Conservation (phyloP, 257 asterid genomes). For the Buddleja alternifolia region DNA sequence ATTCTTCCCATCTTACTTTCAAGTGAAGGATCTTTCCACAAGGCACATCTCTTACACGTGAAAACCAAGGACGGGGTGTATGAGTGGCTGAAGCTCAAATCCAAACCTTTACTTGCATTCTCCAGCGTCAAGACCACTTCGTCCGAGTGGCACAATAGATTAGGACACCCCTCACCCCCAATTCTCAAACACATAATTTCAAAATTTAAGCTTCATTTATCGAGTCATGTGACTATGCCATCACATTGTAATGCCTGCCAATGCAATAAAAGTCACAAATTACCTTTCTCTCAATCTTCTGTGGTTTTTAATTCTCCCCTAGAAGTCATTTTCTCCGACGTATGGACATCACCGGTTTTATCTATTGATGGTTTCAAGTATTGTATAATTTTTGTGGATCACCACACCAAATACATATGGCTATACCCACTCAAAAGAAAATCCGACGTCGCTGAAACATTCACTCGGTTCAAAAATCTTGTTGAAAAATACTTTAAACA, state of each 20-base stretch:
- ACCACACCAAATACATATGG: too few species aligned
- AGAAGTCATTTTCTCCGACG: constrained; percentile 8
- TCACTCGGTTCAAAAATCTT: too few species aligned
- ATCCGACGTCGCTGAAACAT: too few species aligned
- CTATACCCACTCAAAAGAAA: background rate
- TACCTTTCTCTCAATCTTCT: background rate
- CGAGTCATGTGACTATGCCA: too few species aligned
- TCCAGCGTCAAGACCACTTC: too few species aligned
- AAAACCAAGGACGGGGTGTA: background rate
- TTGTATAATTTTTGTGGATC: constrained; percentile 10
- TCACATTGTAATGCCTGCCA: constrained; percentile 1
- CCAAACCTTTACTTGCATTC: background rate
- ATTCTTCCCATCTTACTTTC: background rate
- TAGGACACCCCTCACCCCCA: background rate
- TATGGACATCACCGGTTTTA: background rate
- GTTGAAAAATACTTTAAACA: background rate
- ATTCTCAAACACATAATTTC: too few species aligned
- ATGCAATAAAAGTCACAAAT: constrained; percentile 13
- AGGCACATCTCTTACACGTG: background rate
- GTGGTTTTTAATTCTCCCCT: background rate
- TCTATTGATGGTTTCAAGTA: constrained; percentile 7
- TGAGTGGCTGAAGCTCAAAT: background rate
- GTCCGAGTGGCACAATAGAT: background rate
- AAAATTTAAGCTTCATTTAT: too few species aligned
- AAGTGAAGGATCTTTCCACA: constrained; percentile 26